Conservation (phyloP, 73 alveolate genomes). For the Paramecium primaurelia region DNA sequence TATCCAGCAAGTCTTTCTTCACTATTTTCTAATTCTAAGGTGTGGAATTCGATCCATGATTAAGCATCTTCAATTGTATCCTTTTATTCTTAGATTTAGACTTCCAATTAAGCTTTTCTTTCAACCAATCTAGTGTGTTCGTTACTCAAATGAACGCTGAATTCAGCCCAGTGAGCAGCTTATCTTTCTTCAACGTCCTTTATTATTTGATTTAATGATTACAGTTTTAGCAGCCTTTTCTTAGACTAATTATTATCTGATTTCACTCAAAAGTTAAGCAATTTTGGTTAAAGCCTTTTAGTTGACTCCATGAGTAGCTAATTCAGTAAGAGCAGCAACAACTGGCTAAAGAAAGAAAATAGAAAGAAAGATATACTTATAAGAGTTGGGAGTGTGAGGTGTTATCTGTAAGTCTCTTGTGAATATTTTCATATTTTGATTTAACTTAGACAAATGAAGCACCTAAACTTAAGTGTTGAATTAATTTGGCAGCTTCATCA, state of each 20-base stretch:
- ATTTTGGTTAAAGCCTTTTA: conserved; percentile 39
- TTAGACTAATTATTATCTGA: conserved; percentile 36
- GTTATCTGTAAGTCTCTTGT: conserved; percentile 44
- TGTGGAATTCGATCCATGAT: conserved; percentile 52
- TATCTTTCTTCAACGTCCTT: conserved; percentile 44
- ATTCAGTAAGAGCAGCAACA: conserved; percentile 33
- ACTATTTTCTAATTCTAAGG: conserved; percentile 15
- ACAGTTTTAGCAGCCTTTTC: conserved; percentile 31
- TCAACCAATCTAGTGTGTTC: conserved; percentile 50
- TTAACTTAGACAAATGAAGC: conserved; percentile 59
- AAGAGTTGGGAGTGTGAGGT: conserved; percentile 49
- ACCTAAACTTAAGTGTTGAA: conserved; percentile 53
- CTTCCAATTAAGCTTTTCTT: conserved; percentile 33
- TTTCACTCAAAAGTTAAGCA: conserved; percentile 31
- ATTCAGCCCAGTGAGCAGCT: conserved; percentile 47
- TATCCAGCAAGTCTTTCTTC: conserved; percentile 45
- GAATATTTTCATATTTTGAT: conserved; percentile 45
- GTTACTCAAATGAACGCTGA: conserved; percentile 13
- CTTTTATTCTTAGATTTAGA: conserved; percentile 44
- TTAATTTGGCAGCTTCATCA: conserved; percentile 59
- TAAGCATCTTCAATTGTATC: conserved; percentile 48
- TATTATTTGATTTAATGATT: neutral
- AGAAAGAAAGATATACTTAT: neutral
- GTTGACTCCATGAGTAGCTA: conserved; percentile 46
- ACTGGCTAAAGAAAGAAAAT: conserved; percentile 27